Base-by-base conservation (phyloP, 2,329 filamentous ascomycete species). In the Ophiostoma ips region DNA sequence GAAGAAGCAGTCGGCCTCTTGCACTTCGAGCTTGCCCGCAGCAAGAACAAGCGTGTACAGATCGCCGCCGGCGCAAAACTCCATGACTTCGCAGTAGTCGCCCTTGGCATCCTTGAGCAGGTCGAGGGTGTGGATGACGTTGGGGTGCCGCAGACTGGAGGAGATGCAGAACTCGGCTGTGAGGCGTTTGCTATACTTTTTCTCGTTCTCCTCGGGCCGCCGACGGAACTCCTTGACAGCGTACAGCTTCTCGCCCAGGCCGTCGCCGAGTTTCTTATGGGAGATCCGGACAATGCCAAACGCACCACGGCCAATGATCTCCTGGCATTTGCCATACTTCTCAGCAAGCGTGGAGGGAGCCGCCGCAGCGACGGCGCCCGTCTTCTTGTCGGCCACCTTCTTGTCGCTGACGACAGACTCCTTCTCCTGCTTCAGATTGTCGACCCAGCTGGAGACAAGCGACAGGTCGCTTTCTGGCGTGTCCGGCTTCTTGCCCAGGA, bases 151-250 rank as follows among this genome's bases (percentile, higher is more conserved):
- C 54, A 98, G 78, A 10, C 89, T 95, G 0, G 90, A 96, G 1
- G 92, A 96, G 59, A 98, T 96, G 68, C 92, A 96, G 65, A 98
- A 98, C 62, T 98, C 92, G 46, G 90, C 89, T 2, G 92, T 96
- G 49, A 98, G 75, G 24, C 92, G 84, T 65, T 96, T 98, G 73
- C 92, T 94, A 66, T 96, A 98, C 64, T 94, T 94, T 70, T 95
- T 95, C 59, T 89, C 83, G 13, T 87, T 94, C 67, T 98, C 92
- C 59, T 95, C 87, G 1, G 90, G 89, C 46, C 89, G 79, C 56
- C 90, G 84, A 52, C 90, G 87, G 69, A 98, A 98, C 66, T 98
- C 92, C 68, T 98, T 98, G 62, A 98, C 90, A 35, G 92, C 92
- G 62, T 92, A 98, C 10, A 98, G 75, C 68, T 94, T 89, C 68